Evolutionary conservation across 2,329 filamentous ascomycete genomes (phyloP).

Genomic region (Colletotrichum incanum): DNA sequence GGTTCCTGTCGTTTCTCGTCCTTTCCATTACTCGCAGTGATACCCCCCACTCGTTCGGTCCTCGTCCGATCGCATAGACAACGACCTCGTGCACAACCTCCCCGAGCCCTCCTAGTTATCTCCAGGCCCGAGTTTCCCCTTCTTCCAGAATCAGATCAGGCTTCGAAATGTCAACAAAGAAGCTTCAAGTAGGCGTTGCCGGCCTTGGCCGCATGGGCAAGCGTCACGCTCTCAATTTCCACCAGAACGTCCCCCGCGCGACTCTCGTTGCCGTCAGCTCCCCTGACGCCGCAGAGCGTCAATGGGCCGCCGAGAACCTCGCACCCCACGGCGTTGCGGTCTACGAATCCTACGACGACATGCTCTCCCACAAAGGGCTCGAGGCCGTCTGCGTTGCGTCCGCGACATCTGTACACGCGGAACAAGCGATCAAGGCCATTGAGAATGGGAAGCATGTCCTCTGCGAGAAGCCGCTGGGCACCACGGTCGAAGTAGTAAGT

Average conservation of each 20-base stretch:
- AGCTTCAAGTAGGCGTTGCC: slow-evolving; percentile 61
- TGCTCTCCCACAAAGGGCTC: slow-evolving; percentile 56
- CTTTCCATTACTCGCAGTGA: background rate
- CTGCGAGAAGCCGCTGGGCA: slow-evolving; percentile 74
- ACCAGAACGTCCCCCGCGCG: slow-evolving; percentile 62
- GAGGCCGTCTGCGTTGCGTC: slow-evolving; percentile 60
- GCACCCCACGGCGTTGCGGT: slow-evolving; percentile 60
- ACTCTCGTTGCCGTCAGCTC: slow-evolving; percentile 66
- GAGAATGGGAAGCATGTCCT: slow-evolving; percentile 69
- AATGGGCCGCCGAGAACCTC: slow-evolving; percentile 61
- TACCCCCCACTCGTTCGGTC: background rate
- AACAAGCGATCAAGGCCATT: slow-evolving; percentile 71
- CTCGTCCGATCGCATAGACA: background rate
- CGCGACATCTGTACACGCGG: slow-evolving; percentile 69
- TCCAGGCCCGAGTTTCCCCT: too few species aligned
- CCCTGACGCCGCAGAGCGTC: slow-evolving; percentile 60
- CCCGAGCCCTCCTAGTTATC: too few species aligned
- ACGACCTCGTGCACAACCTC: background rate
- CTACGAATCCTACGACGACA: slow-evolving; percentile 63
- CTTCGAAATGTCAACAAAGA: slow-evolving; percentile 46
- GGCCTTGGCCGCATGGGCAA: slow-evolving; percentile 69
- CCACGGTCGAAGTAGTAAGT: slow-evolving; percentile 71
- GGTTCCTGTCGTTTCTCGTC: slow-evolving; percentile 1
- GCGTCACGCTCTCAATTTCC: slow-evolving; percentile 65
- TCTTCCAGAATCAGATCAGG: background rate